Conservation (phyloP, 2,329 filamentous ascomycete species). For the Aspergillus pseudoterreus region DNA sequence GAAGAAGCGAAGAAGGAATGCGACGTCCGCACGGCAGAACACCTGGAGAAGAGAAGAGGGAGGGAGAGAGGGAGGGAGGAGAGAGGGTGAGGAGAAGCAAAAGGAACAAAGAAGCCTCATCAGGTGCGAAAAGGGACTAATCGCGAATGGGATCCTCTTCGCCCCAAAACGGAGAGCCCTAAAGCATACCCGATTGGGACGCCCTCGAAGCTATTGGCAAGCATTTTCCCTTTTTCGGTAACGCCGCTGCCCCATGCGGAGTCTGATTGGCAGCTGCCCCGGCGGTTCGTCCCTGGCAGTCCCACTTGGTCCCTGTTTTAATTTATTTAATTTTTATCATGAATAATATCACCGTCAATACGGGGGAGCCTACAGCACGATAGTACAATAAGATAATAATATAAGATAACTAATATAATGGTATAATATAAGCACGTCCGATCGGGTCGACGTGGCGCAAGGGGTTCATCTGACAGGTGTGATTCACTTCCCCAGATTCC, state of each 20-base stretch:
- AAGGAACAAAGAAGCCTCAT: neutral
- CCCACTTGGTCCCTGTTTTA: neutral
- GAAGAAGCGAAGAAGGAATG: constrained; percentile 6
- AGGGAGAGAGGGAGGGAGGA: neutral
- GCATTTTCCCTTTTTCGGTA: constrained; percentile 6
- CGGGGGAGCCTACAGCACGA: neutral
- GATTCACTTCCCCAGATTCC: neutral
- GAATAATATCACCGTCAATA: neutral
- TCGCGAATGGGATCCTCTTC: neutral
- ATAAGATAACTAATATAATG: no score
- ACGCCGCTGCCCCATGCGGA: neutral
- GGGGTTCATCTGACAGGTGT: no score
- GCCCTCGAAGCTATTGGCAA: constrained; percentile 13
- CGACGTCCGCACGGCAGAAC: constrained; percentile 1
- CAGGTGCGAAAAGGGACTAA: neutral
- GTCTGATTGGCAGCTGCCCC: constrained; percentile 2
- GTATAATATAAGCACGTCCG: no score
- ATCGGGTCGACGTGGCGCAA: no score
- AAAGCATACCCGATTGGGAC: constrained; percentile 8
- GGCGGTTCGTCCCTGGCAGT: constrained; percentile 13
- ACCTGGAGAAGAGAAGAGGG: constrained; percentile 3
- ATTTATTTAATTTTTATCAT: neutral
- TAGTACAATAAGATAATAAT: no score
- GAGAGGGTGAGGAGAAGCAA: neutral
- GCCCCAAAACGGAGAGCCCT: neutral